phyloP scores from a whole-genome alignment of 2,329 filamentous ascomycete species.

The Fusarium scirpi region DNA sequence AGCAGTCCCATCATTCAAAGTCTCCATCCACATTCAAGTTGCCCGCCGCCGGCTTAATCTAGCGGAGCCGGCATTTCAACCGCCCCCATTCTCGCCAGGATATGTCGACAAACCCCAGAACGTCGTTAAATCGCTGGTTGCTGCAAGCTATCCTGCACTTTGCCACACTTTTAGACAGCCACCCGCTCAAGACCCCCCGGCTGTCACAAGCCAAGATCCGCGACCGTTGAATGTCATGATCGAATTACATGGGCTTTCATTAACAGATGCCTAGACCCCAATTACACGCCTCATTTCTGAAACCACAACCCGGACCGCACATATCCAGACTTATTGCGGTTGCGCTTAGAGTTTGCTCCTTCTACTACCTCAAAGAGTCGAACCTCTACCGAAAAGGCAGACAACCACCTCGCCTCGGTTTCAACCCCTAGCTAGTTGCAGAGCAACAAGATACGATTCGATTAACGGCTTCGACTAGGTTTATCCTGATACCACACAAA shows the following conservation, averaged over 20 bases:
- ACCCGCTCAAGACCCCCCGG: slow-evolving; percentile 25
- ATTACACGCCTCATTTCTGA: slow-evolving; percentile 26
- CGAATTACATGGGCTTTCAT: slow-evolving; percentile 27
- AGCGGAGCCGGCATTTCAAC: slow-evolving; percentile 37
- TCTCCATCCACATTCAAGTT: slow-evolving; percentile 13
- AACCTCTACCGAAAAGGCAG: slow-evolving; percentile 22
- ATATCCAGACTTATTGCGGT: slow-evolving; percentile 11
- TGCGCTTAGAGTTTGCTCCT: slow-evolving; percentile 22
- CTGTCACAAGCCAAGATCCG: slow-evolving; percentile 32
- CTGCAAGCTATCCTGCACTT: slow-evolving; percentile 27
- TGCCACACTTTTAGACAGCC: slow-evolving; percentile 33
- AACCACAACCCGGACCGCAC: slow-evolving; percentile 30
- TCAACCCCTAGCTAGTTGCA: slow-evolving; percentile 24
- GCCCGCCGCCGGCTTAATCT: slow-evolving; percentile 38
- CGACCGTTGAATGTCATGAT: slow-evolving; percentile 31
- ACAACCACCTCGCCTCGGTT: slow-evolving; percentile 36
- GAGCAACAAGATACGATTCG: slow-evolving; percentile 7
- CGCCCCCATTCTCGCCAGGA: slow-evolving; percentile 15
- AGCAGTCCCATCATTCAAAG: slow-evolving; percentile 4
- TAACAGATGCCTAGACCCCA: slow-evolving; percentile 28
- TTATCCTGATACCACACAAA: slow-evolving; percentile 10
- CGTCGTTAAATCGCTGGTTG: slow-evolving; percentile 30
- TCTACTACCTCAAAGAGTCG: slow-evolving; percentile 16
- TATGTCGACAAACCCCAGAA: slow-evolving; percentile 25
- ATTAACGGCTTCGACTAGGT: slow-evolving; percentile 14